phyloP scores from a whole-genome alignment of 2,329 filamentous ascomycete genomes.

The Colletotrichum cordylinicola region DNA sequence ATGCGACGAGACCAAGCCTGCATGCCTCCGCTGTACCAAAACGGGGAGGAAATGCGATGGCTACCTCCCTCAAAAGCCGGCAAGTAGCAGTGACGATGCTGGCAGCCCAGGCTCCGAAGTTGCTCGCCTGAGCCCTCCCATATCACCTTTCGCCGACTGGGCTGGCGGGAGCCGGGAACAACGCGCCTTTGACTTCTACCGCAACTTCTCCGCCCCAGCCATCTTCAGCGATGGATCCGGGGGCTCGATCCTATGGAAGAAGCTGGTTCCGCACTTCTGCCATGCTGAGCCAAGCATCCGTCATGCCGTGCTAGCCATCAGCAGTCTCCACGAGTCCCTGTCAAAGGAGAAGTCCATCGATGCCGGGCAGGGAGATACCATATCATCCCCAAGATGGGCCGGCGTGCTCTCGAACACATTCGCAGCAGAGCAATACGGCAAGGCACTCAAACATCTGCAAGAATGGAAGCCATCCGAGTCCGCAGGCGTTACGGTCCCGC shows the following conservation, averaged over 20 bases:
- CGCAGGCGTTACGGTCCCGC: constrained; percentile 30
- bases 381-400: neutral
- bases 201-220: constrained; percentile 39
- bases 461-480: constrained; percentile 34
- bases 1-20: constrained; percentile 60
- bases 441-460: constrained; percentile 48
- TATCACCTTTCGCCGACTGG: constrained; percentile 5
- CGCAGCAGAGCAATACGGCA: constrained; percentile 52
- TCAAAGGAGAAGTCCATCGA: neutral
- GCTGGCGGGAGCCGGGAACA: constrained; percentile 14
- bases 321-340: constrained; percentile 48
- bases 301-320: constrained; percentile 56
- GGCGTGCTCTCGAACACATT: constrained; percentile 28
- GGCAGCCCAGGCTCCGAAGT: constrained; percentile 10
- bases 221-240: constrained; percentile 45
- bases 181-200: constrained; percentile 38
- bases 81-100: constrained; percentile 20
- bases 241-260: constrained; percentile 48
- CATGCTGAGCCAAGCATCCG: constrained; percentile 50
- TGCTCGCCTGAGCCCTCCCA: constrained; percentile 6
- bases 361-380: neutral
- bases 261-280: constrained; percentile 50
- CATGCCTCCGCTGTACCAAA: constrained; percentile 57
- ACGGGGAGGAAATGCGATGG: constrained; percentile 64
- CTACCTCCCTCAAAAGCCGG: constrained; percentile 40